Conservation (phyloP, 352 stramenopile species). For the Blastocystis sp. region DNA sequence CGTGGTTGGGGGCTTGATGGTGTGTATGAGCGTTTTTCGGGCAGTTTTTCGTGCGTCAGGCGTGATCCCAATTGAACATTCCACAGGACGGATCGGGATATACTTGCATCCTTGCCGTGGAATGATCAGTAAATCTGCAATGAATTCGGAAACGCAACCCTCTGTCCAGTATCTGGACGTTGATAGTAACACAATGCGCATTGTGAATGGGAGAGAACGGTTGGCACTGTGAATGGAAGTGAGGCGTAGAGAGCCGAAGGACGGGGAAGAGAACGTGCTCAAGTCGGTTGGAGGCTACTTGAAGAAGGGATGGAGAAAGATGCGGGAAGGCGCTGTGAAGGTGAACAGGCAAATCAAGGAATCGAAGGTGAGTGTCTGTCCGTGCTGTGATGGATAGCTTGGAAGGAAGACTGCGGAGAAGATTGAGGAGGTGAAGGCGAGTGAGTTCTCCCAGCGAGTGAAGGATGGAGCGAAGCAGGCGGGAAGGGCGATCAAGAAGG, state of each 20-base stretch:
- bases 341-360: slow-evolving; percentile 31
- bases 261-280: background rate
- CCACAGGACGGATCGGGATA: background rate
- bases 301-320: slow-evolving; percentile 16
- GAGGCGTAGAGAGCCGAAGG: background rate
- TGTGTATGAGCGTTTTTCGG: too few species aligned
- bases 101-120: background rate
- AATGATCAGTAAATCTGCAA: background rate
- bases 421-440: slow-evolving; percentile 11
- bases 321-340: background rate
- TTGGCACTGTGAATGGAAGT: background rate
- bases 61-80: background rate
- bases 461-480: slow-evolving; percentile 33
- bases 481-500: slow-evolving; percentile 13
- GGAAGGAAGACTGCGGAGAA: slow-evolving; percentile 10
- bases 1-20: too few species aligned
- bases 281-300: slow-evolving; percentile 12
- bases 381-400: background rate
- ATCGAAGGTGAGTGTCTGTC: background rate
- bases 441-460: slow-evolving; percentile 25
- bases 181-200: slow-evolving; percentile 5
- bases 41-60: too few species aligned
- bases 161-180: slow-evolving; percentile 6
- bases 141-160: background rate
- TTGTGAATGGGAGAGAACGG: background rate